Evolutionary conservation across 306 rosid species (phyloP), one percentile per base, ranked within the genome.

Genomic region (Cucumis melo): DNA sequence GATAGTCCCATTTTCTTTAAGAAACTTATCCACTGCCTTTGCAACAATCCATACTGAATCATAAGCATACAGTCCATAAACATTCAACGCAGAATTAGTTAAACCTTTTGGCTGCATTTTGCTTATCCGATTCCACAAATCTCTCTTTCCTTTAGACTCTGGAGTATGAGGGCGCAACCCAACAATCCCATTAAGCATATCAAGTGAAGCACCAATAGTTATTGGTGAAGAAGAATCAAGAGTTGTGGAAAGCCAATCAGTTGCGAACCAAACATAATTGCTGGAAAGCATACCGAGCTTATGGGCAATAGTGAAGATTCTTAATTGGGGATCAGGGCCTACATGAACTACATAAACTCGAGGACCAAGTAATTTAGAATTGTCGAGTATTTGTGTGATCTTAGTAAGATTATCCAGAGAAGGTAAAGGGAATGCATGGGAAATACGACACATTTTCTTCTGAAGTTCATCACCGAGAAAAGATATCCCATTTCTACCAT

Each of bases 1-100:
- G 61, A 94, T 46, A 54, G 89, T 89, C 29, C 83, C 71, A 65
- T 83, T 50, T 74, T 79, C 77, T 78, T 82, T 32, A 14, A 94
- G 57, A 68, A 83, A 89, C 55, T 76, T 85, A 71, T 85, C 95
- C 51, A 94, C 80, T 17, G 97, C 78, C 71, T 7, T 80, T 20
- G 98, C 97, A 77, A 90, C 91, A 46, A 87, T 53, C 97, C 97
- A 92, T 55, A 94, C 82, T 55, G 98, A 81, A 74, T 94, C 98
- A 51, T 94, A 94, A 76, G 98, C 95, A 58, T 70, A 82, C 48
- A 88, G 89, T 60, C 92, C 97, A 80, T 90, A 94, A 17, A 84
- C 55, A 70, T 87, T 91, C 80, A 86, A 70, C 71, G 81, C 86
- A 23, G 86, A 76, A 68, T 79, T 77, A 72, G 80, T 80, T 64